Conservation (phyloP, 129 eudicot genomes). For the Centella asiatica region DNA sequence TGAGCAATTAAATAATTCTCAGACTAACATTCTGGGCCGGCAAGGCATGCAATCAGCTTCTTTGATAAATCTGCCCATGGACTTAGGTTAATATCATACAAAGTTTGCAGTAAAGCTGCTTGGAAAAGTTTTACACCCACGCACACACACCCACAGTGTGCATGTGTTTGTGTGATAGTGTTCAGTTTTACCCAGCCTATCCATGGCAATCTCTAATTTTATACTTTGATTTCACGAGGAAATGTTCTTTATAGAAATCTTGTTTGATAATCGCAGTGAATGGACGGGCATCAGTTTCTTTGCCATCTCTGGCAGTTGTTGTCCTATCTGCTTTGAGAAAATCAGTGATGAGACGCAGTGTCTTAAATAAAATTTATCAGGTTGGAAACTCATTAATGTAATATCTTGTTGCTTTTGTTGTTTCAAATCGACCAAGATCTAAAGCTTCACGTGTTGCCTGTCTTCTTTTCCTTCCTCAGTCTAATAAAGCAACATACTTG, state of each 20-base stretch:
- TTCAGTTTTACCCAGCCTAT: neutral
- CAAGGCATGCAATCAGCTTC: slow-evolving; percentile 21
- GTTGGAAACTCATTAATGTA: slow-evolving; percentile 24
- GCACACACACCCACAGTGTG: too few species aligned
- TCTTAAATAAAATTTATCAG: slow-evolving; percentile 40
- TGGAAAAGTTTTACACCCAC: neutral
- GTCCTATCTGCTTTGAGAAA: slow-evolving; percentile 64
- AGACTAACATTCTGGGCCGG: slow-evolving; percentile 5
- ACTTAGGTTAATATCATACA: slow-evolving; percentile 20
- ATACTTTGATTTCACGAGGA: neutral
- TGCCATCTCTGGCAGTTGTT: slow-evolving; percentile 29
- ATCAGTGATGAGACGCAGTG: slow-evolving; percentile 61
- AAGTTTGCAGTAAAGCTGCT: slow-evolving; percentile 10
- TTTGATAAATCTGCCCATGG: slow-evolving; percentile 17
- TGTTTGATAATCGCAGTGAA: slow-evolving; percentile 27
- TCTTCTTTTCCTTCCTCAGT: too few species aligned
- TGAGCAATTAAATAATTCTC: slow-evolving; percentile 27
- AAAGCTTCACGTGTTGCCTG: neutral
- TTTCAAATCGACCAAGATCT: neutral
- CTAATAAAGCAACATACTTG: neutral
- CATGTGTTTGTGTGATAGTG: slow-evolving; percentile 4
- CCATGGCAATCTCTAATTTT: neutral
- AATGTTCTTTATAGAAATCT: slow-evolving; percentile 4
- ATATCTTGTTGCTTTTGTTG: neutral
- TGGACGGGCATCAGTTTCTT: slow-evolving; percentile 11